These are phyloP conservation scores for Amphibolis antarctica DNA, from an alignment of 106 monocot genomes.

Conservation along the genomic window DNA sequence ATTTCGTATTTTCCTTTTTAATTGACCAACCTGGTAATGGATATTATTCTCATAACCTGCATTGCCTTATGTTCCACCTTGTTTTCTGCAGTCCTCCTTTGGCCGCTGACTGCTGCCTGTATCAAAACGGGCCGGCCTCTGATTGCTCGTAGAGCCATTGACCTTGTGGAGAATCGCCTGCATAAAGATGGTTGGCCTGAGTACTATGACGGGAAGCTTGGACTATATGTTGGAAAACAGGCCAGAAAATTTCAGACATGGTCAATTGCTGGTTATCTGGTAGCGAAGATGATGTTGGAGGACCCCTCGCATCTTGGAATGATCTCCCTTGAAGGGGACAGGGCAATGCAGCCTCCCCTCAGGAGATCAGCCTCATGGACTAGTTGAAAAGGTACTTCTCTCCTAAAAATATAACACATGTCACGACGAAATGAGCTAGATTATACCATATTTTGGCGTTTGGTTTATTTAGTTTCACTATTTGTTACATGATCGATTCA, in stretches of 20 bases:
- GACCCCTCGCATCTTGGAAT: slow-evolving; percentile 81
- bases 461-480: too few species aligned
- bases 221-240: slow-evolving; percentile 64
- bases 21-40: too few species aligned
- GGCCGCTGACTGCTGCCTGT: slow-evolving; percentile 70
- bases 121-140: slow-evolving; percentile 76
- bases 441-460: too few species aligned
- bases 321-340: slow-evolving; percentile 75
- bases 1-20: too few species aligned
- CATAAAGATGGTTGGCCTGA: slow-evolving; percentile 68
- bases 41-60: too few species aligned
- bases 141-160: slow-evolving; percentile 59
- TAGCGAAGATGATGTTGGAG: slow-evolving; percentile 82
- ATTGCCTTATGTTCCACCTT: neutral
- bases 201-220: slow-evolving; percentile 84
- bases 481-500: too few species aligned
- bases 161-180: slow-evolving; percentile 48
- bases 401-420: too few species aligned
- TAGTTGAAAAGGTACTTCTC: too few species aligned
- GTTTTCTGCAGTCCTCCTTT: slow-evolving; percentile 48
- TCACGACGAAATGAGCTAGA: too few species aligned
- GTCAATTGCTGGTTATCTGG: slow-evolving; percentile 79
- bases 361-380: slow-evolving; percentile 71
- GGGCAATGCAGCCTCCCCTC: slow-evolving; percentile 46
- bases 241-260: slow-evolving; percentile 83